Evolutionary conservation across 148 eudicot species (phyloP), one percentile per base, ranked within the genome.

Genomic region (Silene latifolia): DNA sequence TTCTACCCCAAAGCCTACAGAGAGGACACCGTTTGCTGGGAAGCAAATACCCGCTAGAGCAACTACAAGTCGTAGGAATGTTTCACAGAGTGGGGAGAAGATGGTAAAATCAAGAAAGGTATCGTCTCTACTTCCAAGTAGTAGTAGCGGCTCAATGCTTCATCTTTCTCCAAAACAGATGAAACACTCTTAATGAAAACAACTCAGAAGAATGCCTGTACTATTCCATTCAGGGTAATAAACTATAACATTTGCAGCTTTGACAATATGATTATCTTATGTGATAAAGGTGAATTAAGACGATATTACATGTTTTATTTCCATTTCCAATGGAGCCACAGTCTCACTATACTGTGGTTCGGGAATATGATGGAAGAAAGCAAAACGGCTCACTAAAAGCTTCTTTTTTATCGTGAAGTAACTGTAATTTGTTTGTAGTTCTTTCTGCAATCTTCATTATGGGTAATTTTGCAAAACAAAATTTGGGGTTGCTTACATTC

Each of bases 41-140:
- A 95, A 95, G 83, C 92, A 95, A 78, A 85, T 92, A 63, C 98
- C 97, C 2, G 73, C 74, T 63, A 82, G 97, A 82, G 88, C 93
- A 15, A 72, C 83, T 12, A 72, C 83, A 80, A 78, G 82, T 14
- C 71, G 85, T 54, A 81, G 79, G 81, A 90, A 83, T 80, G 39
- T 68, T 80, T 65, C 82, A 24, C 88, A 86, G 24, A 88, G 85
- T 68, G 88, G 74, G 46, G 97, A 88, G 54, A 87, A 82, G 78
- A 80, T 72, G 63, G 60, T 82, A 27, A 85, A 80, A 48, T 79
- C 81, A 44, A 83, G 76, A 81, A 90, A 85, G 90, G 92, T 88
- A 81, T 42, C 69, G 14, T 24, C 8, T 69, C 19, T 60, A 39
- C 46, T 15, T 65, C 4, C 7, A 27, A 65, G 46, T 17, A 46